Evolutionary conservation across 345 rosid species (phyloP).

Genomic region (Sonneratia caseolaris): DNA sequence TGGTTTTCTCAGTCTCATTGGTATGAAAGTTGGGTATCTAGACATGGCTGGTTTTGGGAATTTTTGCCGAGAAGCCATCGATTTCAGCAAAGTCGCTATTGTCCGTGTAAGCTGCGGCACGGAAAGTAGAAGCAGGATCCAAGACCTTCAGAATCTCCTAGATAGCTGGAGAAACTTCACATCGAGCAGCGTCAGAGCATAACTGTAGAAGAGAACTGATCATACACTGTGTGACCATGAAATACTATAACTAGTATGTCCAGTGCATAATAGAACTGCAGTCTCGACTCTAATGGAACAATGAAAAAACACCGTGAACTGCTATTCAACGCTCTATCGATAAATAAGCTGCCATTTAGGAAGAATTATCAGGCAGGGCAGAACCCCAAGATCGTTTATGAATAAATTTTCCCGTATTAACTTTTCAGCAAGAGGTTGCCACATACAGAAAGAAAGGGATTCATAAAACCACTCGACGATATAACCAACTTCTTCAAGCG

Average conservation of each 20-base stretch:
- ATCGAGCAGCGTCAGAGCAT: background rate
- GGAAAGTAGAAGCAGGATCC: slow-evolving; percentile 24
- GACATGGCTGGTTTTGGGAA: slow-evolving; percentile 11
- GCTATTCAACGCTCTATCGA: no score
- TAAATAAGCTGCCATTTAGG: no score
- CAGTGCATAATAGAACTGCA: background rate
- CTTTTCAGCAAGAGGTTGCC: no score
- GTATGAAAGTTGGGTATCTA: background rate
- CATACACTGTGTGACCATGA: background rate
- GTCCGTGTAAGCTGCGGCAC: slow-evolving; percentile 37
- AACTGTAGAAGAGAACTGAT: background rate
- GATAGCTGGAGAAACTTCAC: slow-evolving; percentile 25
- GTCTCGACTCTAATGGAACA: no score
- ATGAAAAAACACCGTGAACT: no score
- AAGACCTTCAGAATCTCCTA: slow-evolving; percentile 29
- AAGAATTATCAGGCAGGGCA: no score
- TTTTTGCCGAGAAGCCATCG: slow-evolving; percentile 17
- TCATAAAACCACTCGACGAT: no score
- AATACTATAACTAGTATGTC: background rate
- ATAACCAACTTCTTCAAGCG: background rate
- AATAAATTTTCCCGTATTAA: no score
- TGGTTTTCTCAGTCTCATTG: background rate
- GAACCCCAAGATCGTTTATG: no score
- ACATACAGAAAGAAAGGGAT: no score
- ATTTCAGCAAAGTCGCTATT: slow-evolving; percentile 19